Percentiles rank a stretch among this genome's conserved stretches.
Conservation (phyloP, 2,329 filamentous ascomycete genomes). For the Elsinoe batatas region DNA sequence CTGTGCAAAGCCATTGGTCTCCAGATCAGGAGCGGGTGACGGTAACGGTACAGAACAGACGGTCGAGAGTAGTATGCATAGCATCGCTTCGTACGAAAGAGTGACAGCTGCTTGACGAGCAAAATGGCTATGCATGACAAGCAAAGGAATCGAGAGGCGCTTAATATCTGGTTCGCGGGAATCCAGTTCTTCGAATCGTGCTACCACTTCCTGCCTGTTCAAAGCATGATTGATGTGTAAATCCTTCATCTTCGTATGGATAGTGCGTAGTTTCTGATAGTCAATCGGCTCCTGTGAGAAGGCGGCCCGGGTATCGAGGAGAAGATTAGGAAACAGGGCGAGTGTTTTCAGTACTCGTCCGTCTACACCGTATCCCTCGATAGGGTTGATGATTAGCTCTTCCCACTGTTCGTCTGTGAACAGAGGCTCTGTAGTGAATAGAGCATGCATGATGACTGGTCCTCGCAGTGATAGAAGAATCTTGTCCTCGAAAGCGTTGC, state of each 20-base stretch:
- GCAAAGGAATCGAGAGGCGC: not conserved
- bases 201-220: not conserved
- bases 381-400: slow-evolving; percentile 4
- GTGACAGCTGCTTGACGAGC: slow-evolving; percentile 3
- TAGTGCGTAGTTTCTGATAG: not conserved
- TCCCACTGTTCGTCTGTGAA: slow-evolving; percentile 10
- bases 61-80: slow-evolving; percentile 5
- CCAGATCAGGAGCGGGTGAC: not conserved
- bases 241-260: not conserved
- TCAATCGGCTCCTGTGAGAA: not conserved
- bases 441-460: slow-evolving; percentile 11
- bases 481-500: slow-evolving; percentile 8
- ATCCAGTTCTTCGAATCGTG: slow-evolving; percentile 1
- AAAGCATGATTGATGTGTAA: not conserved
- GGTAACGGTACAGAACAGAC: not conserved
- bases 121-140: slow-evolving; percentile 6
- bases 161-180: not conserved
- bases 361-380: slow-evolving; percentile 5
- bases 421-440: not conserved
- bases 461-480: slow-evolving; percentile 7
- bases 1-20: not conserved
- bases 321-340: slow-evolving; percentile 5
- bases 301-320: not conserved
- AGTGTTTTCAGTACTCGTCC: not conserved
- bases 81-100: not conserved